Base-by-base conservation (phyloP, 345 rosid genomes). In the Turnera subulata region DNA sequence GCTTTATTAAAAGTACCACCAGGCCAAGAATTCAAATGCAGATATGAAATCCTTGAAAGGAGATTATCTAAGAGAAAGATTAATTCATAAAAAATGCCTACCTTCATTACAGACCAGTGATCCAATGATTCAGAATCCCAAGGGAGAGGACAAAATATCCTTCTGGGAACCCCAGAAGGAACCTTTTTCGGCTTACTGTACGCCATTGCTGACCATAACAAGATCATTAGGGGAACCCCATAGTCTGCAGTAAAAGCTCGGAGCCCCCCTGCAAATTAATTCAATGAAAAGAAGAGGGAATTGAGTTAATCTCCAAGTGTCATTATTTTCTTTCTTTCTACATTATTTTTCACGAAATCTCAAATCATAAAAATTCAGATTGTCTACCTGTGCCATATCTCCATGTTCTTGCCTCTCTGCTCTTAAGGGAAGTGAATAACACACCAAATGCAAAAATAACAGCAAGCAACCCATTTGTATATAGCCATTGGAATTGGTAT, bases 101-200 rank as follows among this genome's bases (percentile, higher is more conserved):
- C 97, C 81, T 71, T 75, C 33, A 85, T 48, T 26, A 87, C 91
- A n/a, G 93, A 85, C 97, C 97, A 91, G 48, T 91, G 97, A 17
- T 78, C 23, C 44, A 80, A 43, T 15, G 97, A 80, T 43, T 67
- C 71, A 48, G 87, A 57, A 46, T 91, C 91, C 96, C 91, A 91
- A n/a, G 82, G 87, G 63, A 87, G 89, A 54, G 97, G 96, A 70
- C 80, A 65, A 45, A 68, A 62, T 26, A 91, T 71, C 72, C 91
- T 85, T 32, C 93, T 70, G 12, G 97, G 97, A 51, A 91, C 89
- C 16, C 71, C 83, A 59, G 65, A 5, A 38, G 78, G 83, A 55
- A 78, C 76, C 52, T 58, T 38, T 11, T 47, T 65, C 1, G 95
- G 93, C 32, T 71, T 54, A 29, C 59, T 39, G 43, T 69, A 87